phyloP scores from a whole-genome alignment of 441 rosid species.

The Populus hybrid region DNA sequence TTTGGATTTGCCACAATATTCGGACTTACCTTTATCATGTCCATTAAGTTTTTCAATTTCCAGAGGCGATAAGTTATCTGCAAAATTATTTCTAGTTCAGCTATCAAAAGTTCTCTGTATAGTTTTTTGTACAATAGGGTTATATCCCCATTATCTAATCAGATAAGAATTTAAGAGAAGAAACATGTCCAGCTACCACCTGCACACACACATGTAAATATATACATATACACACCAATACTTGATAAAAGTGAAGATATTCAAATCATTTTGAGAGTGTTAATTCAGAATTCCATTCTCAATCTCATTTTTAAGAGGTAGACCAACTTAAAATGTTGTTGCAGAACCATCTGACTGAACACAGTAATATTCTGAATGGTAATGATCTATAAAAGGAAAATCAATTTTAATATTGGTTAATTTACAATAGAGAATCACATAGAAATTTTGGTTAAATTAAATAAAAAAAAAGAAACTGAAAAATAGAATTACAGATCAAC shows the following conservation, averaged over 20 bases:
- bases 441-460: background rate
- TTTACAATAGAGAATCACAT: background rate
- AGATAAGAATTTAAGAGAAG: too few species aligned
- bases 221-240: too few species aligned
- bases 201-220: too few species aligned
- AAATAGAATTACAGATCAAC: background rate
- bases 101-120: background rate
- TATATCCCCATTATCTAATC: background rate
- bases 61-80: constrained; percentile 26
- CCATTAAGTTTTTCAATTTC: constrained; percentile 35
- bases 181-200: too few species aligned
- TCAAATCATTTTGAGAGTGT: background rate
- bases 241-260: background rate
- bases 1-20: constrained; percentile 34
- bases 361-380: background rate
- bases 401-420: background rate
- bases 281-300: background rate
- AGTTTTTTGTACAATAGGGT: background rate
- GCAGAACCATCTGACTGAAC: background rate
- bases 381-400: background rate
- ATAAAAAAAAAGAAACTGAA: too few species aligned
- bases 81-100: background rate
- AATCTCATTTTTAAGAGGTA: background rate
- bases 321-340: background rate
- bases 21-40: constrained; percentile 30